Evolutionary conservation across 1,139 yeast genomes (phyloP), one percentile per base, ranked within the genome.

Genomic region (Kodamaea ohmeri): DNA sequence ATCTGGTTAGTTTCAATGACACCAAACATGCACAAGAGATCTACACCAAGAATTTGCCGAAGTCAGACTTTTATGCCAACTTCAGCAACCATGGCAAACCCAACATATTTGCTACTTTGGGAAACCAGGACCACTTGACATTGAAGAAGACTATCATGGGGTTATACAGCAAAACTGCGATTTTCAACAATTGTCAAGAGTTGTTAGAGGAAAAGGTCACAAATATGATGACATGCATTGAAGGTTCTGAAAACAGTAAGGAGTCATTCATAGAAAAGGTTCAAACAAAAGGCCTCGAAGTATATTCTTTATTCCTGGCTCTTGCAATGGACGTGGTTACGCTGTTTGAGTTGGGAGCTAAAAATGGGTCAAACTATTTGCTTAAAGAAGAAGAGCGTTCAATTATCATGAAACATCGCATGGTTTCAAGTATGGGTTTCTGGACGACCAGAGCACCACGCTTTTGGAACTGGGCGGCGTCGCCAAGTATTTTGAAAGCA

Each of bases 321-420:
- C 65, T 83, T 49, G 89, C 92, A 1, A 76, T 83, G 79, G 89
- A 83, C 49, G 82, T 78, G 4, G 79, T 81, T 1, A 72, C 83
- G 2, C 71, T 73, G 11, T 79, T 80, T 53, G 80, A 80, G 41
- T 68, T 80, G 43, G 90, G 90, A 0, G 48, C 56, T 0, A 59
- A 61, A 8, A 64, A 67, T 39, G 72, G 76, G 18, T 65, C 82
- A 1, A 55, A 65, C 35, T 57, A 76, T 29, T 51, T 77, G 28
- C 46, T 55, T 8, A 51, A 62, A 18, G 63, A 71, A 1, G 58
- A 60, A 32, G 69, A 72, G 16, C 52, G 76, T 14, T 56, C 60
- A 19, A 66, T 79, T 33, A 65, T 80, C 14, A 55, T 63, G 8
- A 63, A 67, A 20, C 83, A 79, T 51, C 59, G 83, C 30, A 60